A percentile compares a stretch with the other conserved stretches of the same genome.
phyloP scores from a whole-genome alignment of 176 grass and related monocot species.

The Lolium multiflorum region DNA sequence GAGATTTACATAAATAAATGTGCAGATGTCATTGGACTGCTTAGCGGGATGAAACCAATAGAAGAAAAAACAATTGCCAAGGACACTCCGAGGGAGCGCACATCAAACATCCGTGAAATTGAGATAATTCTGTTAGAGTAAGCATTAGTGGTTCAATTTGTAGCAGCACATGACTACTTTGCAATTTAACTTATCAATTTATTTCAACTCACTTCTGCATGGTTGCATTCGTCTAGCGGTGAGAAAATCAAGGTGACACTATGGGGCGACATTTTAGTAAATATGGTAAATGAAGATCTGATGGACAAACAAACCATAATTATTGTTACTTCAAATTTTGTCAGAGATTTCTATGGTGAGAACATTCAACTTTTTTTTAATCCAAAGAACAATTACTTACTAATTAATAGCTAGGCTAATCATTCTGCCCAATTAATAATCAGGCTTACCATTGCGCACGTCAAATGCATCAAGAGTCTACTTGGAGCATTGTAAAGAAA shows the following conservation, averaged over 20 bases:
- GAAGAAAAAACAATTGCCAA: background rate
- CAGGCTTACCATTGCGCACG: background rate
- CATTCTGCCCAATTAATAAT: background rate
- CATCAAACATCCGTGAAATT: background rate
- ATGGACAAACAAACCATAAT: background rate
- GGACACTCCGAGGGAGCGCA: background rate
- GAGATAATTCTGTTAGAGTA: background rate
- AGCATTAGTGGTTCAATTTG: background rate
- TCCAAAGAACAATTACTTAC: background rate
- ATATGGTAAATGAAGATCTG: background rate
- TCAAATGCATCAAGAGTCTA: background rate
- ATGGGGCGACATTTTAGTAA: background rate
- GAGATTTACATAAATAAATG: background rate
- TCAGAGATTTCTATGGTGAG: background rate
- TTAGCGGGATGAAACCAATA: background rate
- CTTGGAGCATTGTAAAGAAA: background rate
- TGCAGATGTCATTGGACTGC: background rate
- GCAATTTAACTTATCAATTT: background rate
- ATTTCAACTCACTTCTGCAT: background rate
- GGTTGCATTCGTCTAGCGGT: background rate
- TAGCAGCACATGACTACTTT: background rate
- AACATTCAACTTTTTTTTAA: background rate
- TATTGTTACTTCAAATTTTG: background rate
- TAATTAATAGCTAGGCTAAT: background rate
- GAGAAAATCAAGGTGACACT: background rate